Conservation (phyloP, 2,329 filamentous ascomycete genomes). For the Pestalotiopsis sp. region DNA sequence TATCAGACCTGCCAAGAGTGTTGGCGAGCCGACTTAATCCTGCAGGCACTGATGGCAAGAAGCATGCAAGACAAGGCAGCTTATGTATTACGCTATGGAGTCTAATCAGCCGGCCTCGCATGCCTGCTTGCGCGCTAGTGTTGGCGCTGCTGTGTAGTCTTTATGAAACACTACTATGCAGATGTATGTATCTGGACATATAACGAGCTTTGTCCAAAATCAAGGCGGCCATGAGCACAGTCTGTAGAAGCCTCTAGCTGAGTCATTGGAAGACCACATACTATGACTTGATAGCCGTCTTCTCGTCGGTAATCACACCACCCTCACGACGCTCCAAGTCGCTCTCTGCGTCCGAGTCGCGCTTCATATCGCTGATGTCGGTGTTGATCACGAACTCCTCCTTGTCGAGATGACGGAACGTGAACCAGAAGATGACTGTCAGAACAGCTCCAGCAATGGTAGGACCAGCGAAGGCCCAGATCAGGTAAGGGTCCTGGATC, state of each 20-base stretch:
- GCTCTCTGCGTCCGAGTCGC: slow-evolving; percentile 25
- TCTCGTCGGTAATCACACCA: slow-evolving; percentile 9
- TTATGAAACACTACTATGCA: neutral
- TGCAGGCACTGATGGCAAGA: neutral
- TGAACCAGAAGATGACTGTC: slow-evolving; percentile 28
- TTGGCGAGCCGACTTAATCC: neutral
- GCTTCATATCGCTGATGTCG: slow-evolving; percentile 28
- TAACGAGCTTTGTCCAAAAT: neutral
- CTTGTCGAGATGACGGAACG: slow-evolving; percentile 26
- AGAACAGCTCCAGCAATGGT: slow-evolving; percentile 27
- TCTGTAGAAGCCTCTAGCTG: no score
- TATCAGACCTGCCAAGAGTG: neutral
- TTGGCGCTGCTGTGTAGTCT: neutral
- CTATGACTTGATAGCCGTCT: slow-evolving; percentile 1
- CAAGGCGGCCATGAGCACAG: no score
- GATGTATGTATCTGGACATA: no score
- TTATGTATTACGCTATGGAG: neutral
- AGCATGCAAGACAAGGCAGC: neutral
- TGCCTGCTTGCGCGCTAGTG: neutral
- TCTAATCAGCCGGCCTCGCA: neutral
- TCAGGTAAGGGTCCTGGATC: slow-evolving; percentile 46
- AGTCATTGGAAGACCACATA: no score
- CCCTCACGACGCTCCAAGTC: slow-evolving; percentile 19
- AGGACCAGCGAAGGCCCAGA: slow-evolving; percentile 37
- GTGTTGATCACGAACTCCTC: slow-evolving; percentile 31